Conservation (phyloP, 23 red algal genomes). For the Gracilaria gracilis region DNA sequence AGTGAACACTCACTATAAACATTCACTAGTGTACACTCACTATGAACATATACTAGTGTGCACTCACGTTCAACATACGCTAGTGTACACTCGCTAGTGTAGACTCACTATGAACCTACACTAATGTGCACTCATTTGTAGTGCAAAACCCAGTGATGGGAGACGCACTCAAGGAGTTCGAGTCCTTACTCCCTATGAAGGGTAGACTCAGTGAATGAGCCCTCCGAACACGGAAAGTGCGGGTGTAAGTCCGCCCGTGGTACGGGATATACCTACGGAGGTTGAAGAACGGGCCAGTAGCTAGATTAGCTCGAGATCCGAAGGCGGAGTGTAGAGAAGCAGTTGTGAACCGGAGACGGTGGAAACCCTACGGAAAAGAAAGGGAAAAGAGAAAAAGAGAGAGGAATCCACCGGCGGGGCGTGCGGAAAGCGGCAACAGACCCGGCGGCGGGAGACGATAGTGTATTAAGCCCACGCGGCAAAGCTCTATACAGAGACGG, state of each 20-base stretch:
- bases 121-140: too few species aligned
- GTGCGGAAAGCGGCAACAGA: conserved; percentile 18
- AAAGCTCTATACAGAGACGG: neutral
- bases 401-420: neutral
- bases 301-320: neutral
- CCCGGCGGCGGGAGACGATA: neutral
- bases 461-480: neutral
- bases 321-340: neutral
- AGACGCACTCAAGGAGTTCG: neutral
- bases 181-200: neutral
- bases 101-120: too few species aligned
- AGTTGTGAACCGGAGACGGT: neutral
- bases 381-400: neutral
- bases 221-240: neutral
- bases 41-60: too few species aligned
- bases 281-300: neutral
- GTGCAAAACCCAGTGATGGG: neutral
- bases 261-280: neutral
- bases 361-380: neutral
- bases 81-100: too few species aligned
- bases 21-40: too few species aligned
- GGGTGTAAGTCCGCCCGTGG: neutral
- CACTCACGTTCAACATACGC: too few species aligned
- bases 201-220: neutral
- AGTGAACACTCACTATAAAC: too few species aligned